A percentile compares a stretch with the other conserved stretches of the same genome.
These are phyloP conservation scores for Russula ochroleuca DNA, from an alignment of 768 basidiomycete species.

Conservation along the genomic window DNA sequence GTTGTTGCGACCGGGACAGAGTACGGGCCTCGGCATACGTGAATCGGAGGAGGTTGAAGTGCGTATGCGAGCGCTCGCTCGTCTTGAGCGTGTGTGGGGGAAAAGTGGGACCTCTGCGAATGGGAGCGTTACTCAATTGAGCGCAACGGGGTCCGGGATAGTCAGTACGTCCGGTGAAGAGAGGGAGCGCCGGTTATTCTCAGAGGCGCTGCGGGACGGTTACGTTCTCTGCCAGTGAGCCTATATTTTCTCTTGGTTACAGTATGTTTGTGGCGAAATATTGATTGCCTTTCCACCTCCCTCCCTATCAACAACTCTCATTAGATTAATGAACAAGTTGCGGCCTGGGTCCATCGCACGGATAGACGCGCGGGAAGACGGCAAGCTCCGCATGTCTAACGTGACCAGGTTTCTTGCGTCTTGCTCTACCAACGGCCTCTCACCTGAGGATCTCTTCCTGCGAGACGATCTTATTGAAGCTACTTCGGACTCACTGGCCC, in stretches of 20 bases:
- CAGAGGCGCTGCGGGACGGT: conserved; percentile 76
- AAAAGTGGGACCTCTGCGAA: conserved; percentile 48
- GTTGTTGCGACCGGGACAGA: conserved; percentile 56
- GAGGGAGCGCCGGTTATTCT: conserved; percentile 66
- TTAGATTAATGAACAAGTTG: conserved; percentile 76
- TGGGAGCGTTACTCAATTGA: conserved; percentile 40
- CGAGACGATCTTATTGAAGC: conserved; percentile 64
- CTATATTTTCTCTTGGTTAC: conserved; percentile 15
- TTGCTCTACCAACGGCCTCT: conserved; percentile 62
- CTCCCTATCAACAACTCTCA: conserved; percentile 26
- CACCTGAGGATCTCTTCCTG: conserved; percentile 59
- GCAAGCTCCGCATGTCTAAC: conserved; percentile 62
- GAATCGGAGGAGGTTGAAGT: conserved; percentile 78
- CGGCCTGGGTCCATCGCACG: conserved; percentile 55
- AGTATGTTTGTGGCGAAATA: not conserved
- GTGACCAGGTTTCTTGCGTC: conserved; percentile 74
- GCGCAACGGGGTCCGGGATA: conserved; percentile 17
- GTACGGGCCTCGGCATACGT: conserved; percentile 45
- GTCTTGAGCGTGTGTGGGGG: conserved; percentile 75
- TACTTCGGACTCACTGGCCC: conserved; percentile 55
- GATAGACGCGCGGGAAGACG: conserved; percentile 63
- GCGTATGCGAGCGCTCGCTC: conserved; percentile 52
- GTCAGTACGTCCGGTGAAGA: conserved; percentile 61
- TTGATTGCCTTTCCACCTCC: conserved; percentile 19
- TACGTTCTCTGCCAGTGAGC: conserved; percentile 86